Percentiles rank a stretch among this genome's conserved stretches.
phyloP scores from a whole-genome alignment of 768 basidiomycete species.

The Tephrocybe sp. region DNA sequence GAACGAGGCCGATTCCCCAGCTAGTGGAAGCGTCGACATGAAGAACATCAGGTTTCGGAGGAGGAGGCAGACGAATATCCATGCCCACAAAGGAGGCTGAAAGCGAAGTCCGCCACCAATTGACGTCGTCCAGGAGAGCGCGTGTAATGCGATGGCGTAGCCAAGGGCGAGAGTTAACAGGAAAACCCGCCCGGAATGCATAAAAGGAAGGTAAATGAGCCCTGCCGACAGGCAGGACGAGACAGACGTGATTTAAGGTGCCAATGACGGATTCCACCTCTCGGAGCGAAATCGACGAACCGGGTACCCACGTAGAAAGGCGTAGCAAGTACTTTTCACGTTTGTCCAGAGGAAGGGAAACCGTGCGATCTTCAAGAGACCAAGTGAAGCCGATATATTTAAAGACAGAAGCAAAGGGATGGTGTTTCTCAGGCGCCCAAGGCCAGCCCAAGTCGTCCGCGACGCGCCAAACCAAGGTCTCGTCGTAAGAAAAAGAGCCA shows the following conservation, averaged over 20 bases:
- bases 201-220: constrained; percentile 2
- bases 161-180: background rate
- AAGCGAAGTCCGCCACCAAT: constrained; percentile 22
- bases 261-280: constrained; percentile 23
- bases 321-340: constrained; percentile 24
- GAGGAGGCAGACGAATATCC: background rate
- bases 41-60: background rate
- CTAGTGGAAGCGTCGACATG: constrained; percentile 36
- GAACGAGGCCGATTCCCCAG: constrained; percentile 20
- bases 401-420: constrained; percentile 25
- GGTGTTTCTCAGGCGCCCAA: constrained; percentile 29
- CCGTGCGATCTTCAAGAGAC: constrained; percentile 26
- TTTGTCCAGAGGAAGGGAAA: constrained; percentile 30
- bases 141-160: constrained; percentile 13
- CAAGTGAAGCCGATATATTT: constrained; percentile 37
- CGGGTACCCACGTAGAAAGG: constrained; percentile 18
- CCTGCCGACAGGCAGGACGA: background rate
- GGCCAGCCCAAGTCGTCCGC: constrained; percentile 29
- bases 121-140: constrained; percentile 12
- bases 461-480: constrained; percentile 18
- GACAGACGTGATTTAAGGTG: background rate
- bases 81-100: background rate
- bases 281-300: constrained; percentile 6
- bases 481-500: background rate
- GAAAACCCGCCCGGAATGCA: constrained; percentile 19